These are phyloP conservation scores for Aeminium ludgeri DNA, from an alignment of 495 filamentous ascomycete genomes.

Conservation along the genomic window DNA sequence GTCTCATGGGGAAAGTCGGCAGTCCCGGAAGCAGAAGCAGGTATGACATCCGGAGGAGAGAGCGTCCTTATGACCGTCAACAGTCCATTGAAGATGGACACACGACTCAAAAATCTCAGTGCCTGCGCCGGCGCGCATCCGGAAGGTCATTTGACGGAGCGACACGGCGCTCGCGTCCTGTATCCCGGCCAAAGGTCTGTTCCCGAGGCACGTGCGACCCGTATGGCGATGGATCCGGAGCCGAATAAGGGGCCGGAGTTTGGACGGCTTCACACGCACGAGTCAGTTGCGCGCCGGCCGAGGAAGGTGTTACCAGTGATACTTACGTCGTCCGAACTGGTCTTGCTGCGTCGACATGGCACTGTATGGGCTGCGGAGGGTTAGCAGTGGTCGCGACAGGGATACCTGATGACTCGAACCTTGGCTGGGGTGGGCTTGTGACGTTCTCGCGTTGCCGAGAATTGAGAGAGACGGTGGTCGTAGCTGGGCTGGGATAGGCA, in stretches of 20 bases:
- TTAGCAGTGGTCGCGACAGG: conserved; percentile 2
- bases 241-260: background rate
- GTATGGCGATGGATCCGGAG: background rate
- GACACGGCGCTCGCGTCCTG: background rate
- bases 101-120: no score
- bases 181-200: background rate
- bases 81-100: no score
- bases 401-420: conserved; percentile 6
- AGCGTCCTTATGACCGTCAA: no score
- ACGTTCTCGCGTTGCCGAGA: conserved; percentile 9
- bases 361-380: conserved; percentile 5
- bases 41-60: no score
- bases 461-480: conserved; percentile 4
- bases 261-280: conserved; percentile 10
- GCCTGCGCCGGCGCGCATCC: conserved; percentile 1
- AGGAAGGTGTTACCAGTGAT: background rate
- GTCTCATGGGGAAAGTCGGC: no score
- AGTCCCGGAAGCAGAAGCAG: no score
- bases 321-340: conserved; percentile 16
- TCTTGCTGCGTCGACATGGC: conserved; percentile 4
- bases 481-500: conserved; percentile 13
- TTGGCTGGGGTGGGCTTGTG: conserved; percentile 5
- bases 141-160: background rate
- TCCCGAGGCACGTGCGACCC: background rate
- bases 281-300: conserved; percentile 2